phyloP scores from a whole-genome alignment of 2,329 filamentous ascomycete species.

The Aureobasidium uvarum region DNA sequence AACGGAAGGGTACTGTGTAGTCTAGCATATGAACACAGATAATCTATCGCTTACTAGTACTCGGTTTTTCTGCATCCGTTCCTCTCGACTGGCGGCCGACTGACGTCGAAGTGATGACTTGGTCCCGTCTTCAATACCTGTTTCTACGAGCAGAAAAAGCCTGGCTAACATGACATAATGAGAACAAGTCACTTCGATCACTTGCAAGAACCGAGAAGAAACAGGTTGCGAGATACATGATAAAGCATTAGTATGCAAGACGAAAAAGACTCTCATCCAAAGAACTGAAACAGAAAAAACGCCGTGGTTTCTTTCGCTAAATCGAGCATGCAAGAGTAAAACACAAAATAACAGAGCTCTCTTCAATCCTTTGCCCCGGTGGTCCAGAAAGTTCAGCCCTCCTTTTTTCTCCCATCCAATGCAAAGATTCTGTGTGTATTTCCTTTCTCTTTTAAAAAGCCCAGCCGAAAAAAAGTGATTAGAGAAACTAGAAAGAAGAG shows the following conservation, averaged over 20 bases:
- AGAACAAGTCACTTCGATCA: no score
- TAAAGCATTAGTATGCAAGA: neutral
- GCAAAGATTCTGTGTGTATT: conserved; percentile 22
- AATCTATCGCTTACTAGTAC: no score
- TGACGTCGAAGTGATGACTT: no score
- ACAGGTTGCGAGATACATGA: no score
- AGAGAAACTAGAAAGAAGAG: conserved; percentile 11
- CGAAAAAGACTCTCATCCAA: neutral
- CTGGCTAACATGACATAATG: no score
- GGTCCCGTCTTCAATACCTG: no score
- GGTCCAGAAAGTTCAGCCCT: neutral
- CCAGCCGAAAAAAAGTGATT: conserved; percentile 22
- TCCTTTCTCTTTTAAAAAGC: conserved; percentile 14
- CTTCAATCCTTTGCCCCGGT: neutral
- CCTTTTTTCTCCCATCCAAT: conserved; percentile 11
- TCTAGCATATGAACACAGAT: no score
- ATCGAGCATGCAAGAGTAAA: conserved; percentile 19
- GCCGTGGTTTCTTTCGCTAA: conserved; percentile 25
- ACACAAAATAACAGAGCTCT: neutral
- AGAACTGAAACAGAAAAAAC: neutral
- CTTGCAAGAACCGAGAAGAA: no score
- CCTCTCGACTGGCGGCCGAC: no score
- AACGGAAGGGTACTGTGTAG: no score
- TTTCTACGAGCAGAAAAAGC: no score
- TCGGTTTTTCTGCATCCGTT: no score